A percentile compares a stretch with the other conserved stretches of the same genome.
Evolutionary conservation across 1,284 basidiomycete genomes (phyloP).

Genomic region (Microstroma glucosiphilum): DNA sequence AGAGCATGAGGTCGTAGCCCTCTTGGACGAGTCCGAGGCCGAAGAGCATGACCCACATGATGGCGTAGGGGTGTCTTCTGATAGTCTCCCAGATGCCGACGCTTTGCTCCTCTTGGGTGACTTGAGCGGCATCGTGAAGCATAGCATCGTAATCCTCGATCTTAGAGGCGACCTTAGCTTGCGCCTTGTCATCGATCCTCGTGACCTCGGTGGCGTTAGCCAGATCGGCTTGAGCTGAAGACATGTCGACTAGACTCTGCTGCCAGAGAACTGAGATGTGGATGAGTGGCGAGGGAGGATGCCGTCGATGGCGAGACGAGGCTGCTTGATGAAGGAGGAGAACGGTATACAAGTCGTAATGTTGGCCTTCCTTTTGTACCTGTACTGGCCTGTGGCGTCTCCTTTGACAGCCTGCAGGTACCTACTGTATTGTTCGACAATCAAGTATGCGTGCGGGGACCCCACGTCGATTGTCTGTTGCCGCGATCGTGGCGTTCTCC

Average conservation of each 20-base stretch:
- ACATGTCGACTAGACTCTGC: not conserved
- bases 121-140: constrained; percentile 51
- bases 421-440: no score
- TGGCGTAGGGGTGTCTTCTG: constrained; percentile 52
- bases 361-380: no score
- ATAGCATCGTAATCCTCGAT: constrained; percentile 46
- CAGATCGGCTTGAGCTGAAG: not conserved
- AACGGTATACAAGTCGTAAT: no score
- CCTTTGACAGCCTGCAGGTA: no score
- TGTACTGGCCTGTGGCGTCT: no score
- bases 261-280: no score
- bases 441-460: no score
- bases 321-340: no score
- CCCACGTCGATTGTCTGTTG: no score
- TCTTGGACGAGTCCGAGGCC: constrained; percentile 55
- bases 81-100: constrained; percentile 52
- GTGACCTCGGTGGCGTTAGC: constrained; percentile 20
- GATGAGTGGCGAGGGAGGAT: no score
- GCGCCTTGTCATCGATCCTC: constrained; percentile 33
- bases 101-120: constrained; percentile 51
- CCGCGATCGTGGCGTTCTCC: no score
- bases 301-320: no score
- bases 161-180: constrained; percentile 29
- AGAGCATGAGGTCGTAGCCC: constrained; percentile 46
- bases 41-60: constrained; percentile 54